A percentile compares a stretch with the other conserved stretches of the same genome.
These are phyloP conservation scores for Paramecium pentaurelia DNA, from an alignment of 73 alveolate species.

Conservation along the genomic window DNA sequence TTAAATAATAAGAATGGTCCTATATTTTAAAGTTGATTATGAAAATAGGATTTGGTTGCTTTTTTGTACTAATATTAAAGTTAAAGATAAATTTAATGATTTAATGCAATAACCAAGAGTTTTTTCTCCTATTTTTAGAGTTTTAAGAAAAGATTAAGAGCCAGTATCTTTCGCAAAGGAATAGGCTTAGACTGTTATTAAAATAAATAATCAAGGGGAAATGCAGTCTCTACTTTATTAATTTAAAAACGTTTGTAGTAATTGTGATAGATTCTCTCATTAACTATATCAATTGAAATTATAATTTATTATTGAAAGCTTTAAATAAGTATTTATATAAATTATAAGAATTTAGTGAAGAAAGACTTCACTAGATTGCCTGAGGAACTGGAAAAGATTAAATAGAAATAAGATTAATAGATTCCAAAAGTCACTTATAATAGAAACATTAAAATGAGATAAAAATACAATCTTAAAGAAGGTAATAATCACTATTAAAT, in stretches of 20 bases:
- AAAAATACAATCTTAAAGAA: background rate
- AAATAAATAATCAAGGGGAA: background rate
- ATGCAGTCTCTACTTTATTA: conserved; percentile 6
- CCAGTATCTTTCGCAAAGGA: background rate
- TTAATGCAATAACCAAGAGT: background rate
- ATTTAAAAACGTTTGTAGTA: conserved; percentile 40
- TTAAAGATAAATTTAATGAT: conserved; percentile 29
- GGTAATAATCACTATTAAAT: background rate
- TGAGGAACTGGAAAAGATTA: conserved; percentile 38
- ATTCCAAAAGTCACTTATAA: background rate
- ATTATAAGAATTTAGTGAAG: conserved; percentile 6
- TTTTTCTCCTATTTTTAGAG: background rate
- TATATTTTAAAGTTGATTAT: conserved; percentile 73
- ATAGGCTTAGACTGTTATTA: background rate
- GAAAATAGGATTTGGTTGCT: conserved; percentile 72
- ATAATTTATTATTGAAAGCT: conserved; percentile 18
- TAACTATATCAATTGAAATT: conserved; percentile 24
- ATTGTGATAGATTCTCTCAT: conserved; percentile 31
- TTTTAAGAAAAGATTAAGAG: background rate
- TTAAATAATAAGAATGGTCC: conserved; percentile 73
- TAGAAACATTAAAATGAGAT: background rate
- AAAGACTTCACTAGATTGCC: conserved; percentile 50
- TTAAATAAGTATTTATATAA: background rate
- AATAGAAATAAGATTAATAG: background rate
- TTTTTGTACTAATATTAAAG: conserved; percentile 69